phyloP scores from a whole-genome alignment of 176 grass and related monocot genomes.

The Oryza glumipatula region DNA sequence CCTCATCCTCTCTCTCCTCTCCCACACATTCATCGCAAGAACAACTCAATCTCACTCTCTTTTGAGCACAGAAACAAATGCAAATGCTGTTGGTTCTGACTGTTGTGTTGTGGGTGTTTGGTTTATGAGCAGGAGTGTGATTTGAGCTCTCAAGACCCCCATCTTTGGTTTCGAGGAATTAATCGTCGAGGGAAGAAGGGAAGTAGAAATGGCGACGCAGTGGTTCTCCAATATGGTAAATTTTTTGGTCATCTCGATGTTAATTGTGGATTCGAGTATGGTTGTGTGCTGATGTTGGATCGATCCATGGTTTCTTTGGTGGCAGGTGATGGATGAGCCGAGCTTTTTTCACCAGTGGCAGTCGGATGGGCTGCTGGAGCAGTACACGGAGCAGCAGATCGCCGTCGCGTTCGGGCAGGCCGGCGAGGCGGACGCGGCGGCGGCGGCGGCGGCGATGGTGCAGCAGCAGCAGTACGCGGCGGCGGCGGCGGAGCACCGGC shows the following conservation, averaged over 20 bases:
- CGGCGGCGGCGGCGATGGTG: neutral
- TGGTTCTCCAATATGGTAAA: conserved; percentile 91
- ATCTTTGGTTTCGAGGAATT: conserved; percentile 20
- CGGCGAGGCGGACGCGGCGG: conserved; percentile 35
- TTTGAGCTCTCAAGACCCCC: conserved; percentile 26
- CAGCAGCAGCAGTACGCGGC: conserved; percentile 13
- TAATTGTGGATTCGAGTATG: neutral
- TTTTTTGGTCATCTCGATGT: neutral
- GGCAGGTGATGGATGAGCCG: conserved; percentile 76
- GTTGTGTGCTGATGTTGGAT: neutral
- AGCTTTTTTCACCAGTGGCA: conserved; percentile 94
- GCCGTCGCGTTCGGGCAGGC: conserved; percentile 67
- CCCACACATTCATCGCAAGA: neutral
- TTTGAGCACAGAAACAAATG: neutral
- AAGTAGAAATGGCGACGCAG: conserved; percentile 57
- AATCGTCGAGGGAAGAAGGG: neutral
- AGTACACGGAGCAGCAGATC: conserved; percentile 78
- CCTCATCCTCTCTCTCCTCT: neutral
- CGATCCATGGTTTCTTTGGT: conserved; percentile 23
- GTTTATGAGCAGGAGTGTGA: conserved; percentile 33
- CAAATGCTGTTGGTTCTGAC: conserved; percentile 13
- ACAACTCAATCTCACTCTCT: neutral
- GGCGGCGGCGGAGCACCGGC: conserved; percentile 35
- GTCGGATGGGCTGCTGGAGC: conserved; percentile 65
- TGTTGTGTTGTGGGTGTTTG: neutral